phyloP scores from a whole-genome alignment of 805 yeast genomes.

The Saccharomycopsis sp. region DNA sequence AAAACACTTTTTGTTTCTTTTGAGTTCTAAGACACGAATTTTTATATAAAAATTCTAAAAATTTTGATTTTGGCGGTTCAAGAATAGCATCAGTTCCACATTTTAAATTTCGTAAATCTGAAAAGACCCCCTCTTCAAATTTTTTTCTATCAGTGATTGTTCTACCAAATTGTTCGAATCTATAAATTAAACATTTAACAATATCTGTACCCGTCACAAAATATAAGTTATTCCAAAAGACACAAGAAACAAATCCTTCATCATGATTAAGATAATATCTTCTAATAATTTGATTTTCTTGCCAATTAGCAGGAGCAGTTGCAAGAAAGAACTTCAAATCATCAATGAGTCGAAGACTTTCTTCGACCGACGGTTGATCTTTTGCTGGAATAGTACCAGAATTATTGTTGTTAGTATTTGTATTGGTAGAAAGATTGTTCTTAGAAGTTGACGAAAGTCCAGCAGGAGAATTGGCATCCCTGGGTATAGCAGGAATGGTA shows the following conservation, averaged over 20 bases:
- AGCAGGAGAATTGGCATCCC: too few species aligned
- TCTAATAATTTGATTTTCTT: slow-evolving; percentile 74
- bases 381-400: too few species aligned
- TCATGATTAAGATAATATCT: slow-evolving; percentile 78
- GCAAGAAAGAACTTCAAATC: slow-evolving; percentile 79
- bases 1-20: slow-evolving; percentile 92
- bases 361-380: slow-evolving; percentile 26
- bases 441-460: too few species aligned
- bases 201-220: slow-evolving; percentile 95
- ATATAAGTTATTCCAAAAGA: slow-evolving; percentile 82
- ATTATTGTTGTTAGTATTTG: too few species aligned
- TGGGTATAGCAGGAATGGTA: too few species aligned
- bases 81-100: slow-evolving; percentile 79
- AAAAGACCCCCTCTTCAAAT: slow-evolving; percentile 93
- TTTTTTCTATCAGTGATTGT: slow-evolving; percentile 77
- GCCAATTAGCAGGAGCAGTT: slow-evolving; percentile 95
- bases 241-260: slow-evolving; percentile 88
- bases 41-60: slow-evolving; percentile 72
- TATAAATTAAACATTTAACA: slow-evolving; percentile 80
- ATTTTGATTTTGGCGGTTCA: slow-evolving; percentile 79
- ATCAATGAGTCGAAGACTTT: slow-evolving; percentile 53
- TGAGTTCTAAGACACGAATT: slow-evolving; percentile 87
- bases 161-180: slow-evolving; percentile 86
- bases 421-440: too few species aligned
- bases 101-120: slow-evolving; percentile 79